A percentile compares a stretch with the other conserved stretches of the same genome.
Conservation (phyloP, 805 yeast species). For the Candida vartiovaarae region DNA sequence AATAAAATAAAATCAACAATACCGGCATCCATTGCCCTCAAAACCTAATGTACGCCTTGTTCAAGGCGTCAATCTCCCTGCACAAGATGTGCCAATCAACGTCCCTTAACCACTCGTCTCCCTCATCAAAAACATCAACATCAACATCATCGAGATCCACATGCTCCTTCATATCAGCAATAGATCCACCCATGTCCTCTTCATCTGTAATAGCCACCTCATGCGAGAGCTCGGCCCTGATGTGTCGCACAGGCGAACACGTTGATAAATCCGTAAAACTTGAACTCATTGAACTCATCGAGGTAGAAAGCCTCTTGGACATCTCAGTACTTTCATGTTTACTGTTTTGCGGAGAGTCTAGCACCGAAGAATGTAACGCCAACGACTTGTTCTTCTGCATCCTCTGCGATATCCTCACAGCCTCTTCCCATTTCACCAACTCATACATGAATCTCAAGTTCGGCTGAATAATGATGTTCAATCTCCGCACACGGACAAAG, state of each 20-base stretch:
- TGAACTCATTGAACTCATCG: constrained; percentile 12
- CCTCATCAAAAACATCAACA: constrained; percentile 15
- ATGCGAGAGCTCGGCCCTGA: background rate
- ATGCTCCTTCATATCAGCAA: constrained; percentile 1
- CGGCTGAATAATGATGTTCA: constrained; percentile 92
- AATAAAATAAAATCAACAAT: background rate
- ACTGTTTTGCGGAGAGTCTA: background rate
- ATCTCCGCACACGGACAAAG: constrained; percentile 80
- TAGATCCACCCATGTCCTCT: background rate
- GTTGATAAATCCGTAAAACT: constrained; percentile 4
- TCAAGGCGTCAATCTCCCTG: constrained; percentile 72
- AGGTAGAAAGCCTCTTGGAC: constrained; percentile 7
- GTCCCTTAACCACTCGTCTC: constrained; percentile 39
- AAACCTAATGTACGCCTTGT: constrained; percentile 33
- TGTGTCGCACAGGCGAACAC: constrained; percentile 1
- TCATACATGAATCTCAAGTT: constrained; percentile 89
- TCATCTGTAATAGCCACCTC: constrained; percentile 9
- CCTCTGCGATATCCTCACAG: constrained; percentile 10
- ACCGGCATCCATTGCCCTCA: background rate
- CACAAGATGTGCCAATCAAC: constrained; percentile 88
- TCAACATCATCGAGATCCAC: constrained; percentile 14
- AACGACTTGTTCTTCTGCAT: background rate
- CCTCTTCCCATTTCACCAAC: constrained; percentile 60
- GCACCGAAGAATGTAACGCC: background rate
- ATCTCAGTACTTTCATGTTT: constrained; percentile 1